phyloP scores from a whole-genome alignment of 2,329 filamentous ascomycete genomes.

The Colletotrichum godetiae region DNA sequence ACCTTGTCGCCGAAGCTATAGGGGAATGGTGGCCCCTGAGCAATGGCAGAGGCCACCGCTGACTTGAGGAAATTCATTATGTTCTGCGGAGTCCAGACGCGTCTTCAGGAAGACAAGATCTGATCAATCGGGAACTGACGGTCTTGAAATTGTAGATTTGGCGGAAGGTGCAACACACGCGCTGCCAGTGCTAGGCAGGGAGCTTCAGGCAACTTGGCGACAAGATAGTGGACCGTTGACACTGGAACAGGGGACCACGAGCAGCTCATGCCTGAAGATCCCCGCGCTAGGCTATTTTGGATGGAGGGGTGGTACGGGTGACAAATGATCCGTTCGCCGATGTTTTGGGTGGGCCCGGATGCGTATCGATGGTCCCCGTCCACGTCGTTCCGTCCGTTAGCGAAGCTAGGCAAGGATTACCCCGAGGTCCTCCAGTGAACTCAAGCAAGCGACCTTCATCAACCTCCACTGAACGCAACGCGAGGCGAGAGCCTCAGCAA shows the following conservation, averaged over 20 bases:
- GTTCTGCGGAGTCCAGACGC: neutral
- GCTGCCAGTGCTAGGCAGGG: constrained; percentile 25
- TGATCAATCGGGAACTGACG: neutral
- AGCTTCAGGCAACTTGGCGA: constrained; percentile 34
- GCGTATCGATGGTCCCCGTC: neutral
- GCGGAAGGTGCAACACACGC: constrained; percentile 25
- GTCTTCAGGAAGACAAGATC: neutral
- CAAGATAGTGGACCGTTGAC: constrained; percentile 22
- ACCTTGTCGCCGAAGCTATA: constrained; percentile 94
- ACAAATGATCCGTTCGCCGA: constrained; percentile 29
- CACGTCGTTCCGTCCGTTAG: constrained; percentile 12
- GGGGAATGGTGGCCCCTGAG: constrained; percentile 91
- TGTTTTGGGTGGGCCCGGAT: constrained; percentile 3
- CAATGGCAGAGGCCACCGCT: constrained; percentile 95
- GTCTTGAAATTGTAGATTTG: constrained; percentile 9
- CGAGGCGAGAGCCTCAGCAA: constrained; percentile 31
- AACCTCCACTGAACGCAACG: constrained; percentile 27
- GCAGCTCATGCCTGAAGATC: constrained; percentile 14
- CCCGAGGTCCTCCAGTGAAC: constrained; percentile 8
- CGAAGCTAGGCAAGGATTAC: constrained; percentile 33
- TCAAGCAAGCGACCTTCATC: constrained; percentile 13
- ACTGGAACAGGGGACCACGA: constrained; percentile 15
- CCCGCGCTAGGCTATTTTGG: constrained; percentile 35
- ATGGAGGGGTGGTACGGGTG: constrained; percentile 34
- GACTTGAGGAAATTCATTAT: constrained; percentile 98